phyloP scores from a whole-genome alignment of 192 early-diverging fungal genomes.

The Umbelopsis isabellina region DNA sequence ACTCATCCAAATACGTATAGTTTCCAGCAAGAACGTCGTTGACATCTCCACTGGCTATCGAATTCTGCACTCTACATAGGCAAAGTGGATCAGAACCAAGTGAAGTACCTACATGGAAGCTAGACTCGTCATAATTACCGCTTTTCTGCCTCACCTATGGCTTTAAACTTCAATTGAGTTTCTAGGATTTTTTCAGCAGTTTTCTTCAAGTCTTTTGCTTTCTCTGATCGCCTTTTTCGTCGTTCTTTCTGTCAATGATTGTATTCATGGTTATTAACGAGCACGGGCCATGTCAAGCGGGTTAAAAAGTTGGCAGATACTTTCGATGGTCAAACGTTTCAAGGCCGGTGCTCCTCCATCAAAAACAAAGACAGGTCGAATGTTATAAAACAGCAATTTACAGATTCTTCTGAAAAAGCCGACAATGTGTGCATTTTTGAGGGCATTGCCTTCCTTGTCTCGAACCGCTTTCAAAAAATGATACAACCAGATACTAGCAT shows the following conservation, averaged over 20 bases:
- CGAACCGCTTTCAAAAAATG: constrained; percentile 96
- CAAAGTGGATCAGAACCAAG: background rate
- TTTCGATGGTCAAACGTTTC: constrained; percentile 75
- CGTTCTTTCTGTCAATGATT: constrained; percentile 49
- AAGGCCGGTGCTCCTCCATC: constrained; percentile 90
- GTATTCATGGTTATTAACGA: constrained; percentile 10
- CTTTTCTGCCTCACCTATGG: constrained; percentile 53
- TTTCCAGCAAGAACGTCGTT: constrained; percentile 28
- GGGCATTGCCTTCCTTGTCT: constrained; percentile 81
- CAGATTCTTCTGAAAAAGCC: constrained; percentile 95
- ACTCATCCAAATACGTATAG: constrained; percentile 42
- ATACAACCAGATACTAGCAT: constrained; percentile 97
- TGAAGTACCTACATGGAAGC: background rate
- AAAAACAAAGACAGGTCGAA: constrained; percentile 96
- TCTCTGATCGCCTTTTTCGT: constrained; percentile 41
- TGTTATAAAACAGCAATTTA: constrained; percentile 88
- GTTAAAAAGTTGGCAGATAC: constrained; percentile 24
- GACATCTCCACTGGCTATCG: background rate
- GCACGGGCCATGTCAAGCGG: background rate
- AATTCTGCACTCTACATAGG: background rate
- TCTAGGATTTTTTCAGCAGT: constrained; percentile 86
- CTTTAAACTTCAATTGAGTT: constrained; percentile 75
- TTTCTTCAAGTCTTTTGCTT: constrained; percentile 58
- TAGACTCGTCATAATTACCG: constrained; percentile 30
- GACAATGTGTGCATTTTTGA: constrained; percentile 84